Base-by-base conservation (phyloP, 192 early-diverging fungal species). In the Haplosporangium gracile region DNA sequence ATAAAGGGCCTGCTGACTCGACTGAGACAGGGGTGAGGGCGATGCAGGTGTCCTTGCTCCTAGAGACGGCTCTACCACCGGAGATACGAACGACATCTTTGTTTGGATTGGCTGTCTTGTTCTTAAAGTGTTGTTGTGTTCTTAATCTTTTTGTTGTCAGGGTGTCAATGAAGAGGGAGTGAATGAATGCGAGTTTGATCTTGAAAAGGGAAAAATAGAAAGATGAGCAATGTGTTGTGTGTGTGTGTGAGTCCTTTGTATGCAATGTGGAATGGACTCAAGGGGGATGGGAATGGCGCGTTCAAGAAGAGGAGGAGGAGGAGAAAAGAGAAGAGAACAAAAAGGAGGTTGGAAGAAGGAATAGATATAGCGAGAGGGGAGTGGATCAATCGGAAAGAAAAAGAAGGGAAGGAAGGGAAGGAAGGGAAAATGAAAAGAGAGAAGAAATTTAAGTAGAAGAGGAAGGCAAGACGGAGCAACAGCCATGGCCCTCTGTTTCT, bases 281-380 rank as follows among this genome's bases (percentile, higher is more conserved):
- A 32, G 4, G 38, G 13, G 39, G 34, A 57, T 69, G 34, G 38
- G 75, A 32, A 65, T 77, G 60, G 24, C 20, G 45, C n/a, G 26
- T 26, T 49, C 34, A 53, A 15, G 24, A n/a, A 36, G 55, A 57
- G 76, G 29, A 70, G 45, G 49, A 74, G 73, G 53, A 68, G n/a
- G 15, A 13, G n/a, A 70, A 16, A 34, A 26, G 34, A 75, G 49
- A 16, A 75, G 74, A 69, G 13, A 39, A 71, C 70, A 70, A 70
- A 51, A 57, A 38, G 49, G 65, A 73, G 32, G 42, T 49, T 40
- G 34, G 60, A 2, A 63, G 42, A 13, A 72, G 9, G 24, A 43
- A 42, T 16, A 26, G 36, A 29, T 18, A 39, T 45, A 2, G 36
- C 43, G 47, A 10, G 63, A 7, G 57, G 57, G 13, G 24, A 13